Base-by-base conservation (phyloP, 2,329 filamentous ascomycete species). In the Fusarium succisae region DNA sequence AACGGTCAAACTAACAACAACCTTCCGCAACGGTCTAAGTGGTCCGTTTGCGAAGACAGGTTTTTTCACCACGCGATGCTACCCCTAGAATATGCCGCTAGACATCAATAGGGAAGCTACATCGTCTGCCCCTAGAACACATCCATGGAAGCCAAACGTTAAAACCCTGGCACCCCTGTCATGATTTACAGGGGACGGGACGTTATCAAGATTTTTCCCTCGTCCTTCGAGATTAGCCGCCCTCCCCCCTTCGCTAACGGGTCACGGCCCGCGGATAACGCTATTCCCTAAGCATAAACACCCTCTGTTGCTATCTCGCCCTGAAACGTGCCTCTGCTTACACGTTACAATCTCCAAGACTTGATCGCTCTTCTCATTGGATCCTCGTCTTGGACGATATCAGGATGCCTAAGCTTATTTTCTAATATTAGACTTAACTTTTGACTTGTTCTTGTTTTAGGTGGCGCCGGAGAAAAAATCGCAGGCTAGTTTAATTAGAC, bases 371-470 rank as follows among this genome's bases (percentile, higher is more conserved):
- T 30, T 20, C 32, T 24, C 13, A 69, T 74, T 73, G 41, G 56
- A 15, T 4, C 10, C 11, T 30, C 5, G 11, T 32, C 14, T 51
- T 43, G 45, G 26, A 35, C 41, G 10, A 53, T 47, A 56, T 68
- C 59, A 63, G 35, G 47, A 59, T 75, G 55, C 48, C 70, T 66
- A 56, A 44, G 37, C 37, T 53, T 60, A 22, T 24, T 37, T 58
- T 66, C 69, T 71, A 72, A 67, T 59, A 55, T 69, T 75, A 73
- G 70, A 57, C n/a, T 32, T 41, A 55, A 12, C 39, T 22, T 35
- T 13, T 13, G 39, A 4, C 39, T 41, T 41, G 39, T 7, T 51
- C 17, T 50, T 53, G 30, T 35, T 12, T 6, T 24, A 17, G 9
- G 39, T 64, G 37, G 54, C 38, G 17, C 38, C 64, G 37, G 55